A percentile compares a stretch with the other conserved stretches of the same genome.
phyloP scores from a whole-genome alignment of 108 stramenopile genomes.

The Pinguiococcus pyrenoidosus region DNA sequence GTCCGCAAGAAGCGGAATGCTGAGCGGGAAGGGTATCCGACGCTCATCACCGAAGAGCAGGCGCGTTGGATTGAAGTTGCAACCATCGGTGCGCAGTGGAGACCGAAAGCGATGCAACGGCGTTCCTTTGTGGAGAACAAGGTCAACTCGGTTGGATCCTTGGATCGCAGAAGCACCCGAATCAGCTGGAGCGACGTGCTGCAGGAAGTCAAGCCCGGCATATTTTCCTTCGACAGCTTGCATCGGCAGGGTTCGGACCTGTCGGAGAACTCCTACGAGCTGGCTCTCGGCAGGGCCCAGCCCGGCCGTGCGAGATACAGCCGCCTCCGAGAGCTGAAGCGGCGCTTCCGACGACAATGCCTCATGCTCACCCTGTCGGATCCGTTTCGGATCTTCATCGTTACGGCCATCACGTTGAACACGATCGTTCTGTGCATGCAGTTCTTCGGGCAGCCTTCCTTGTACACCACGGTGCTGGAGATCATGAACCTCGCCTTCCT shows the following conservation, averaged over 20 bases:
- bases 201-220: too few species aligned
- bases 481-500: conserved; percentile 35
- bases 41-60: conserved; percentile 43
- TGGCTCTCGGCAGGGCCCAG: conserved; percentile 10
- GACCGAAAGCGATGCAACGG: too few species aligned
- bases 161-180: conserved; percentile 47
- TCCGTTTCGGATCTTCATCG: conserved; percentile 38
- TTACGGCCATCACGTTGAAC: conserved; percentile 38
- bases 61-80: conserved; percentile 41
- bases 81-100: too few species aligned
- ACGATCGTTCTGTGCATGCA: conserved; percentile 30
- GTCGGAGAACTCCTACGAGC: conserved; percentile 28
- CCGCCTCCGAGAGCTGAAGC: too few species aligned
- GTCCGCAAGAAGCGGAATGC: conserved; percentile 21
- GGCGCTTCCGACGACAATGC: too few species aligned
- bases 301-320: too few species aligned
- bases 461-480: conserved; percentile 16
- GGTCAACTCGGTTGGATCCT: too few species aligned
- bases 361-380: too few species aligned
- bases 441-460: conserved; percentile 26
- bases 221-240: conserved; percentile 20
- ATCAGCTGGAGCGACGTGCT: conserved; percentile 36
- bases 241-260: conserved; percentile 9
- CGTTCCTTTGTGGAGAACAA: too few species aligned
- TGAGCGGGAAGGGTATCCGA: too few species aligned